A percentile compares a stretch with the other conserved stretches of the same genome.
Conservation (phyloP, 441 rosid genomes). For the Lepidium campestre region DNA sequence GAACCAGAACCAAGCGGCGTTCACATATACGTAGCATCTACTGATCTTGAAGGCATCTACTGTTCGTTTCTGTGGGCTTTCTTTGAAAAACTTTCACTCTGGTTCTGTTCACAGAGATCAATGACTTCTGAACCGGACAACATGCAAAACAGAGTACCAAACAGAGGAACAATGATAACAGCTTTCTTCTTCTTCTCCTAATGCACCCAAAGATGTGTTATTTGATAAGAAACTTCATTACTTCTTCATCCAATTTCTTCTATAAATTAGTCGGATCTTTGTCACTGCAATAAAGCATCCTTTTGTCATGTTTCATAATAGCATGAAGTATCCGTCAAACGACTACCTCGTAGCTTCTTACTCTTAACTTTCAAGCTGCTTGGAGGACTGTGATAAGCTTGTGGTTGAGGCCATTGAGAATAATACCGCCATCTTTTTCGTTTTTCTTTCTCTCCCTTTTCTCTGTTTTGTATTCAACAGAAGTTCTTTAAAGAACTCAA, state of each 20-base stretch:
- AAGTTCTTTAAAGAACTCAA: not conserved
- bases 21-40: not conserved
- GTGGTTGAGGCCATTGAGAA: no score
- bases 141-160: not conserved
- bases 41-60: not conserved
- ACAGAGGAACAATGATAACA: not conserved
- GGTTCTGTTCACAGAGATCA: not conserved
- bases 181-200: not conserved
- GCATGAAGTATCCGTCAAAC: not conserved
- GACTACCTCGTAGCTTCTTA: not conserved
- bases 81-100: not conserved
- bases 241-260: not conserved
- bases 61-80: not conserved
- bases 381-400: no score
- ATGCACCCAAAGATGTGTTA: not conserved
- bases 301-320: not conserved
- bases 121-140: not conserved
- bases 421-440: not conserved
- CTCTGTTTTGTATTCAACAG: not conserved
- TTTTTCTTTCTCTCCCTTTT: not conserved
- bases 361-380: not conserved
- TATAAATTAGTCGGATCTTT: not conserved
- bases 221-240: not conserved
- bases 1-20: not conserved
- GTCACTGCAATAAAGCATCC: not conserved